Percentiles rank a stretch among this genome's conserved stretches.
These are phyloP conservation scores for Colletotrichum scovillei DNA, from an alignment of 2,329 filamentous ascomycete species.

Conservation along the genomic window DNA sequence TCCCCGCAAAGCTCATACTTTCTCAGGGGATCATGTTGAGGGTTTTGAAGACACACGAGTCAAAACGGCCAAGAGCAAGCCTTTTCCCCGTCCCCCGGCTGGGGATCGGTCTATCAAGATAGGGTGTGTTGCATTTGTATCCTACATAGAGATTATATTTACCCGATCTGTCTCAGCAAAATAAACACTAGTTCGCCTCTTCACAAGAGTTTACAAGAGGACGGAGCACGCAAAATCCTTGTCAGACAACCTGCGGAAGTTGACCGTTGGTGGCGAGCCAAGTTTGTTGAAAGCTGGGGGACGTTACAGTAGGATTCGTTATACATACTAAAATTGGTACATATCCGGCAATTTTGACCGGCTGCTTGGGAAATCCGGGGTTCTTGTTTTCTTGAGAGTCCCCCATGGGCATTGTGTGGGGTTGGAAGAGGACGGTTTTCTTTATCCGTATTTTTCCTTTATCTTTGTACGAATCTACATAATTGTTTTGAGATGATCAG, in stretches of 20 bases:
- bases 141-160: background rate
- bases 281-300: constrained; percentile 8
- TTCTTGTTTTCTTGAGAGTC: background rate
- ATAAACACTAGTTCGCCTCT: background rate
- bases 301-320: background rate
- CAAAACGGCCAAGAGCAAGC: constrained; percentile 3
- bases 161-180: background rate
- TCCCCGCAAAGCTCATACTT: background rate
- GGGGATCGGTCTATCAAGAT: too few relatives aligned
- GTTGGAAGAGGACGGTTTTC: background rate
- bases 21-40: background rate
- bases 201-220: background rate
- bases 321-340: too few relatives aligned
- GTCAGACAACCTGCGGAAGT: background rate
- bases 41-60: background rate
- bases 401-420: constrained; percentile 8
- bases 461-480: background rate
- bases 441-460: background rate
- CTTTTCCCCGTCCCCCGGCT: background rate
- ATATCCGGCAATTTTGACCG: background rate
- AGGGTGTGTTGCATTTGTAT: background rate
- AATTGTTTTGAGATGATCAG: background rate
- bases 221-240: constrained; percentile 2
- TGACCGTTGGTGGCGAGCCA: background rate
- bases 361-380: constrained; percentile 14